Base-by-base conservation (phyloP, 495 filamentous ascomycete genomes). In the Corynascus novoguineensis region DNA sequence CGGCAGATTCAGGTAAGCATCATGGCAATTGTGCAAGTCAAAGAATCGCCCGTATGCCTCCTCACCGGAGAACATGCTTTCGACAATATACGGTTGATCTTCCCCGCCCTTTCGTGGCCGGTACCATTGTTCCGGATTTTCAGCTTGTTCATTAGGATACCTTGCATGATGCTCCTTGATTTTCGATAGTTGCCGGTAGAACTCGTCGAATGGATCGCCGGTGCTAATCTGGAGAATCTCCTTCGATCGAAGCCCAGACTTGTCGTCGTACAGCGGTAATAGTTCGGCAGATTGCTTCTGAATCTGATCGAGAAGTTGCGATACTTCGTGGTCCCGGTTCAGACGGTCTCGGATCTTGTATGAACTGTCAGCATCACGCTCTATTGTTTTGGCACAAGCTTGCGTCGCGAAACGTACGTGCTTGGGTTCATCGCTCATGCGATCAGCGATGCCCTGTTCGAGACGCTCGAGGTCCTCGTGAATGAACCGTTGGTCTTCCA, bases 381-480 rank as follows among this genome's bases (percentile, higher is more conserved):
- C 2, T 29, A 24, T 11, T 11, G 52, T 11, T 14, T 11, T 15
- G 9, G 28, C 5, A 19, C 7, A 12, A n/a, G 37, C 14, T 29
- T 1, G n/a, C 52, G 40, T 19, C 50, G 46, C 2, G n/a, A 31
- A 28, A 81, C 83, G 66, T 76, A 95, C 92, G 66, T 91, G 86
- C 75, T 86, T 87, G 24, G 92, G 92, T 53, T 97, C 89, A 56
- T 96, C 89, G 41, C 85, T 77, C 49, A 90, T 82, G 57, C 92
- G 86, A 68, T 97, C 93, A 22, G 88, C 87, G 63, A 97, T 87
- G 31, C 89, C 93, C 71, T 93, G 89, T 75, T 97, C 93, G 47
- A 97, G 77, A 58, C 95, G 81, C 78, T 98, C 93, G 19, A 97
- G 77, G 69, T 97, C 92, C 81, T 98, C 93, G 59, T 95, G 92